Base-by-base conservation (phyloP, 2,329 filamentous ascomycete species). In the Clonostachys rhizophaga region DNA sequence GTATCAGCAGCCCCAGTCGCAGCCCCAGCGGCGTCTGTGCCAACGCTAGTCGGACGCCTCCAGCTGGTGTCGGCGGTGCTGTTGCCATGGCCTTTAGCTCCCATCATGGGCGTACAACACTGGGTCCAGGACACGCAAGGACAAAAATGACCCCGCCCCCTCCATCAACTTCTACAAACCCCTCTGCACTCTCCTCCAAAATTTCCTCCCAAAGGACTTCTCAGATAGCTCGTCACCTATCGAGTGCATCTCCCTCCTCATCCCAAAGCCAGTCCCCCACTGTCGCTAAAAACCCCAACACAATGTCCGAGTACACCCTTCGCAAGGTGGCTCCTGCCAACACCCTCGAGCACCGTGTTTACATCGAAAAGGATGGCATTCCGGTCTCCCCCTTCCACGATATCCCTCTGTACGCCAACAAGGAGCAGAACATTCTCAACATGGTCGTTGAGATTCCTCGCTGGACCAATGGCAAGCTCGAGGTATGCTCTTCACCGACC, bases 391-490 rank as follows among this genome's bases (percentile, higher is more conserved):
- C 92, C 59, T 99, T 96, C 84, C 94, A 99, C 79, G 94, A 99
- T 69, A 91, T 99, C 59, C 94, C 94, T 53, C 89, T 99, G 60
- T 99, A 91, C 68, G 92, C 92, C 84, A 96, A 99, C 71, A 80
- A 88, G 73, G 87, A 96, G 78, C 84, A 96, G 81, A 95, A 87
- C 60, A 77, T 97, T 69, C 82, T 99, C 66, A 99, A 99, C 86
- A 99, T 99, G 94, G 70, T 99, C 55, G 94, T 99, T 62, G 94
- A 99, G 86, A 96, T 99, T 63, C 94, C 94, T 64, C 87, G 94
- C 77, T 99, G 94, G 94, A 96, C 92, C 78, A 99, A 99, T 76
- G 94, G 88, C 64, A 99, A 99, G 85, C 89, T 95, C 73, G 94
- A 99, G 88, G 92, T 96, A 71, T 58, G 86, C 74, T 45, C 41